Evolutionary conservation across 148 eudicot genomes (phyloP).

Genomic region (Nepenthes mirabilis): DNA sequence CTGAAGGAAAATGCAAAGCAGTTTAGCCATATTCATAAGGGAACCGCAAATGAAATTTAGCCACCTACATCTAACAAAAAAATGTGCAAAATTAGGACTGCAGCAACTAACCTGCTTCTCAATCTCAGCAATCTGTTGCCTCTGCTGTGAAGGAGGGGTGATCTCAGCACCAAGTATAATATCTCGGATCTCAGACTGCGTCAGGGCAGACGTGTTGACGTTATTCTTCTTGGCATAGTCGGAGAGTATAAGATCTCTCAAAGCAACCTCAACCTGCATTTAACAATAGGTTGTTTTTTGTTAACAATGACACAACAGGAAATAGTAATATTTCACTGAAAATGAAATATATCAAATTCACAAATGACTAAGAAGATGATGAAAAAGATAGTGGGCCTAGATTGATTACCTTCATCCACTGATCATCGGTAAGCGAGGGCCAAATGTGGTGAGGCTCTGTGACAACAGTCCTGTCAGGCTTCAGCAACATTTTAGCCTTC

Average conservation of each 20-base stretch:
- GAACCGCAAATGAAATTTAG: too few species aligned
- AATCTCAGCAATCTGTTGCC: conserved; percentile 98
- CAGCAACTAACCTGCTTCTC: conserved; percentile 56
- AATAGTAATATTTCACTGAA: background rate
- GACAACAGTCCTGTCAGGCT: conserved; percentile 90
- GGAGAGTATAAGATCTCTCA: conserved; percentile 90
- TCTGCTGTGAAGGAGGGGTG: conserved; percentile 95
- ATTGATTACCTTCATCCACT: conserved; percentile 83
- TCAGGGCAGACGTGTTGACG: conserved; percentile 91
- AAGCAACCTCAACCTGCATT: conserved; percentile 94
- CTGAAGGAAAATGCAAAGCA: conserved; percentile 10
- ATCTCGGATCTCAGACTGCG: conserved; percentile 97
- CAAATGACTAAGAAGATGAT: too few species aligned
- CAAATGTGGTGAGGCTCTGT: conserved; percentile 98
- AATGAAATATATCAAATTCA: too few species aligned
- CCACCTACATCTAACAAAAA: too few species aligned
- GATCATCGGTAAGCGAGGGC: conserved; percentile 97
- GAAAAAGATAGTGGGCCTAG: too few species aligned
- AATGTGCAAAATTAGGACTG: background rate
- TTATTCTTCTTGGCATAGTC: conserved; percentile 99
- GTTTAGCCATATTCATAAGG: background rate
- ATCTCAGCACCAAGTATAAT: conserved; percentile 98
- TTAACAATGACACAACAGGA: background rate
- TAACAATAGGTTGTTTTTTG: background rate
- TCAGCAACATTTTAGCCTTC: conserved; percentile 96